Conservation (phyloP, 106 monocot species). For the Ottelia alismoides region DNA sequence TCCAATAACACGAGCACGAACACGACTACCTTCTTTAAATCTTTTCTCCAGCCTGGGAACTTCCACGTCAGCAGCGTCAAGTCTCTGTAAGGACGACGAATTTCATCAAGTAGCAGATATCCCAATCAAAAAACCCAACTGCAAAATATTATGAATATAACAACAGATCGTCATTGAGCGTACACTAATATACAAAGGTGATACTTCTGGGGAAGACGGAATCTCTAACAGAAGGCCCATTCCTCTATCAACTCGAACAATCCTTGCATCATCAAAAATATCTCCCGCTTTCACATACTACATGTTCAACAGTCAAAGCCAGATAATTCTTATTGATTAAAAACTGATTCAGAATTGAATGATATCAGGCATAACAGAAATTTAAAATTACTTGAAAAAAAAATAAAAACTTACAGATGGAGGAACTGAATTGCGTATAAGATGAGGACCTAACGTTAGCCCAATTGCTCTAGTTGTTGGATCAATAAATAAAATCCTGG, state of each 20-base stretch:
- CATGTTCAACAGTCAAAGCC: no score
- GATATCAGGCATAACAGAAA: no score
- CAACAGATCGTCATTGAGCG: no score
- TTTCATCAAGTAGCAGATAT: no score
- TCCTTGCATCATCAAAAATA: slow-evolving; percentile 67
- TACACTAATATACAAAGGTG: slow-evolving; percentile 67
- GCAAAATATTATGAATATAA: no score
- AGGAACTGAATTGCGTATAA: slow-evolving; percentile 43
- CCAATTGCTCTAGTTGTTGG: slow-evolving; percentile 88
- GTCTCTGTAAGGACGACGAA: no score
- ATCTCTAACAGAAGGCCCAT: slow-evolving; percentile 74
- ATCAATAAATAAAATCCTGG: slow-evolving; percentile 88
- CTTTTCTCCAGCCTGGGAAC: slow-evolving; percentile 57
- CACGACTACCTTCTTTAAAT: slow-evolving; percentile 52
- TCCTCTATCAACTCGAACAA: slow-evolving; percentile 69
- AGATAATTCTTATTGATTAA: no score
- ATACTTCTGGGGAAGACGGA: slow-evolving; percentile 49
- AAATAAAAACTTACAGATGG: no score
- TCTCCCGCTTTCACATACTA: slow-evolving; percentile 76
- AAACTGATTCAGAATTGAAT: no score
- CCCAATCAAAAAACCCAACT: no score
- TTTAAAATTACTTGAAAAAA: no score
- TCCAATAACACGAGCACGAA: slow-evolving; percentile 75
- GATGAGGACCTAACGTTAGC: slow-evolving; percentile 63
- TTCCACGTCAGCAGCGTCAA: slow-evolving; percentile 60